Evolutionary conservation across 2,329 filamentous ascomycete species (phyloP), one percentile per base, ranked within the genome.

Genomic region (Trichoderma sp.): DNA sequence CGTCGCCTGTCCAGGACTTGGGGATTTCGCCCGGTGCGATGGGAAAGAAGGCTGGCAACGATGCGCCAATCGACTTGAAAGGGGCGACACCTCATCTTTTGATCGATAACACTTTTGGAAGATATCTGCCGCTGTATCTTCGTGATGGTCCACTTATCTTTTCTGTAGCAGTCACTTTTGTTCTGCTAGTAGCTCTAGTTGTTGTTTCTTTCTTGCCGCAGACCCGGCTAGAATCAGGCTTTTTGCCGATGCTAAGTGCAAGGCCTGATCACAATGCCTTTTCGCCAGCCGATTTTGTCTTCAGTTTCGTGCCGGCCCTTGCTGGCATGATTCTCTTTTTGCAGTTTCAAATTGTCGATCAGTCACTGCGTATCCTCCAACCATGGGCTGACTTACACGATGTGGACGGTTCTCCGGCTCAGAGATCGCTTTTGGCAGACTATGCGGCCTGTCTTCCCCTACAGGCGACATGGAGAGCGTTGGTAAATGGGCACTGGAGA

Each of bases 241-340:
- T 97, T 79, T 80, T 86, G 7, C 94, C 95, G 3, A 83, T 86
- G 7, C 83, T 97, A 1, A 82, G 85, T 11, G 89, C 91, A 0
- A 83, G 85, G 3, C 89, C 93, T 1, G 83, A 87, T 4, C 77
- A 81, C 0, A 84, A 84, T 30, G 93, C 92, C 20, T 98, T 97
- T 81, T 97, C 93, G 1, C 85, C 93, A 0, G 93, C 94, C 64
- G 94, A 97, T 81, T 98, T 98, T 82, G 83, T 97, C 65, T 98
- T 94, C 84, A 90, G 88, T 73, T 94, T 95, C 80, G 70, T 95
- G 26, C 92, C 93, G 0, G 88, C 91, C 3, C 75, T 92, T 0
- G 78, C 94, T 32, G 93, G 90, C 5, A 88, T 90, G 76, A 75
- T 92, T 17, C 82, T 93, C 63, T 92, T 91, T 78, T 85, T 94